These are phyloP conservation scores for Globisporangium iwayamae DNA, from an alignment of 352 stramenopile genomes.

Conservation along the genomic window DNA sequence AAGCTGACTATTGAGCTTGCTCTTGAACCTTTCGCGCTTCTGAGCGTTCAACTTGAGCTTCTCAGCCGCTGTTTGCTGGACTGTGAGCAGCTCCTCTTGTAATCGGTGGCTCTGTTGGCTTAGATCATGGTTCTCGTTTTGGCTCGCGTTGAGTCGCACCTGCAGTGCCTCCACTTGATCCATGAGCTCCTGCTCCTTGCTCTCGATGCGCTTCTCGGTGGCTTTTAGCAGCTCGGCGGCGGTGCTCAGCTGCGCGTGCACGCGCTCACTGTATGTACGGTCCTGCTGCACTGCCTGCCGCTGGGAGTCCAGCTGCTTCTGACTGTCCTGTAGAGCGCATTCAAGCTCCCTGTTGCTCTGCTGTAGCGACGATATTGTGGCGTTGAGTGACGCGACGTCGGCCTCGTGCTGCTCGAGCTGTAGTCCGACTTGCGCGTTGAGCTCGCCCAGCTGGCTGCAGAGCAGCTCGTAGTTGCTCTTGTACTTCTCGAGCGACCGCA, in stretches of 20 bases:
- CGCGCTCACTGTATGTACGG: slow-evolving; percentile 49
- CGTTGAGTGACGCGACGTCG: slow-evolving; percentile 47
- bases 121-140: slow-evolving; percentile 16
- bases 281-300: slow-evolving; percentile 30
- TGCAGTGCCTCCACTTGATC: slow-evolving; percentile 20
- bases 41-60: slow-evolving; percentile 13
- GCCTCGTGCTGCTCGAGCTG: slow-evolving; percentile 68
- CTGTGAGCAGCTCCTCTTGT: slow-evolving; percentile 23
- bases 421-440: slow-evolving; percentile 67
- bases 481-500: slow-evolving; percentile 61
- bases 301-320: slow-evolving; percentile 21
- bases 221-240: slow-evolving; percentile 55
- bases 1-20: slow-evolving; percentile 30
- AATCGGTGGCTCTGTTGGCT: slow-evolving; percentile 8
- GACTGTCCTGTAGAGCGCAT: slow-evolving; percentile 13
- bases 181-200: slow-evolving; percentile 29
- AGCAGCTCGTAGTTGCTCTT: slow-evolving; percentile 77
- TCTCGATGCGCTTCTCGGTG: slow-evolving; percentile 44
- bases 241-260: slow-evolving; percentile 58
- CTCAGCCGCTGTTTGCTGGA: not conserved
- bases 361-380: slow-evolving; percentile 34
- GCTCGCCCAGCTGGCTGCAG: slow-evolving; percentile 58
- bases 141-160: slow-evolving; percentile 10
- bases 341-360: slow-evolving; percentile 37
- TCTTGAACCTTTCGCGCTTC: slow-evolving; percentile 24